Evolutionary conservation across 2,329 filamentous ascomycete species (phyloP), one percentile per base, ranked within the genome.

Genomic region (Pyrenochaeta sp.): DNA sequence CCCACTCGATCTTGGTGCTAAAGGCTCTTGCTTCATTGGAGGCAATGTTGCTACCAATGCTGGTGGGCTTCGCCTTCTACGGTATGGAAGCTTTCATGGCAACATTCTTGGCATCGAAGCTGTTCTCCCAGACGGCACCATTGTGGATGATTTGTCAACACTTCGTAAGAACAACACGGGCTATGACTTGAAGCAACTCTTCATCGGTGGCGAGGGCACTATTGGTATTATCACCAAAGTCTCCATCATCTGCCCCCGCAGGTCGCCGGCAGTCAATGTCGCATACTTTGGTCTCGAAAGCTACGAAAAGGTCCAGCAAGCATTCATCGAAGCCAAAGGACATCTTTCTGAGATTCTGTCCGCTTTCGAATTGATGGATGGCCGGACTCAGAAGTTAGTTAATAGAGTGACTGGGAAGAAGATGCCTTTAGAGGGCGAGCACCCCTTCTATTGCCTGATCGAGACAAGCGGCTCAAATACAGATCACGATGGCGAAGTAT

Each of bases 141-240:
- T 99, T 64, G 83, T 99, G 40, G 88, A 98, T 67, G 92, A 97
- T 67, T 86, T 99, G 29, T 90, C 87, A 64, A 93, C 86, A 54
- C 82, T 99, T 52, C 87, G 95, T 63, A 99, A 99, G 83, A 98
- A 99, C 83, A 99, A 99, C 80, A 99, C 95, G 1, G 95, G 95
- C 23, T 99, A 98, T 77, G 96, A 99, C 74, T 78, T 97, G 51
- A 97, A 97, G 81, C 94, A 97, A 77, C 85, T 97, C 31, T 97
- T 99, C 75, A 96, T 99, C 68, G 95, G 95, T 40, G 91, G 88
- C 29, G 95, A 99, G 77, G 95, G 95, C 20, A 98, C 95, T 4
- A 90, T 98, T 59, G 95, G 95, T 47, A 90, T 98, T 68, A 90
- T 99, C 67, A 99, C 95, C 15, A 93, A 86, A 41, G 84, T 98